Evolutionary conservation across 352 stramenopile genomes (phyloP), one percentile per base, ranked within the genome.

Genomic region (Phytopythium aichiense): DNA sequence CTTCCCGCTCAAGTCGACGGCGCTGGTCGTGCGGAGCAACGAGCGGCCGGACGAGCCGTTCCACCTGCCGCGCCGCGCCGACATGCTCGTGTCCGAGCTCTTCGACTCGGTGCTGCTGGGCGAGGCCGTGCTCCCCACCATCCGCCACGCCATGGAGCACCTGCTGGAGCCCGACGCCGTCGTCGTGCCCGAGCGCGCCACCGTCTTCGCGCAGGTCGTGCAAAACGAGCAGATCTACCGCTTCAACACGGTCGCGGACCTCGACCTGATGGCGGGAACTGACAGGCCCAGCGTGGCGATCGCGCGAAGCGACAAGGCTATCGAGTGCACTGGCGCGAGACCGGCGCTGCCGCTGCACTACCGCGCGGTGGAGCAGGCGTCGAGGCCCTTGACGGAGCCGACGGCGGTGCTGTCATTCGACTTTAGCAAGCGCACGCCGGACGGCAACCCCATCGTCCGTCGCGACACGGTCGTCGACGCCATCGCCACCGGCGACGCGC

Each of bases 31-130:
- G 8, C 35, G 23, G 7, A 15, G 23, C n/a, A 22, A 49, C 0
- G 64, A 74, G 0, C 45, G 53, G n/a, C 40, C 18, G 18, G 31
- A 25, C 28, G 20, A 45, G 7, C 53, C 63, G 35, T 79, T 69
- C 28, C 75, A 92, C 55, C 53, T 94, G 50, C 84, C 82, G 9
- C 63, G 66, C 37, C 84, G 86, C 20, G 87, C 88, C 4, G 91
- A 98, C 56, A 84, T 98, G 71, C 74, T 97, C n/a, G 90, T 98
- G 43, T 97, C 91, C 11, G 92, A 98, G 76, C 81, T 97, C 25
- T 92, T 97, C 53, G 92, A 98, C 76, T 96, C 88, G 64, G 78
- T 92, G 3, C 64, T 98, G 50, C 80, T 98, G 28, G 88, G 89
- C 35, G 92, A 98, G 71, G 84, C 84, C 5, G 87, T 97, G 49